Evolutionary conservation across 805 yeast genomes (phyloP), one percentile per base, ranked within the genome.

Genomic region (Yamadazyma takamatsuzukensis): DNA sequence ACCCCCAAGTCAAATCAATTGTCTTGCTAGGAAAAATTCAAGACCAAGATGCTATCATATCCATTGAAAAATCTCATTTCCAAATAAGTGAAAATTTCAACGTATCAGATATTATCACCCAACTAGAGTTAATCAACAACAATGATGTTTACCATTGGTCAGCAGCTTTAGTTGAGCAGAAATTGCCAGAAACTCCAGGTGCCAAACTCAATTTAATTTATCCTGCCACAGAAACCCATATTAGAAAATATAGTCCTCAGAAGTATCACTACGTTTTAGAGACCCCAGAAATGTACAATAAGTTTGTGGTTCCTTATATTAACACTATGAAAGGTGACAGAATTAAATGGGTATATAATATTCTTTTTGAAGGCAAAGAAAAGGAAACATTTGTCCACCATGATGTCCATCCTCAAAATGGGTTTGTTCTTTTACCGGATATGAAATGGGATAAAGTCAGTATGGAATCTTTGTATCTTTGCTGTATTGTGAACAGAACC

Each of bases 71-170:
- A 53, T 68, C 88, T 0, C 82, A 77, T 35, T 87, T 83, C 54
- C 51, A 56, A 16, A 41, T 57, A 18, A 44, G 45, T 15, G 48
- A 49, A 4, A 46, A 45, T 9, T 22, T 27, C 9, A 18, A 41
- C 11, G 18, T 14, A 25, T 53, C 22, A 25, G 33, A 11, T 16
- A 40, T 48, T 5, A 39, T 64, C 11, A 27, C 44, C 2, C 41
- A 48, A 1, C 15, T 65, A 15, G 36, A 53, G 17, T 46, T 63
- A 16, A 67, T 80, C 13, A 80, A 84, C n/a, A 54, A 62, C 11
- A 93, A 90, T 54, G 97, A 87, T 47, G 78, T 89, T 1, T 90
- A 90, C 51, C 71, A 71, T 40, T 90, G 97, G 97, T 85, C 86
- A 10, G 54, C 74, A 28, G 74, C 75, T 1, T 54, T 71, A 1